Evolutionary conservation across 345 rosid genomes (phyloP), one percentile per base, ranked within the genome.

Genomic region (Arabidopsis suecica): DNA sequence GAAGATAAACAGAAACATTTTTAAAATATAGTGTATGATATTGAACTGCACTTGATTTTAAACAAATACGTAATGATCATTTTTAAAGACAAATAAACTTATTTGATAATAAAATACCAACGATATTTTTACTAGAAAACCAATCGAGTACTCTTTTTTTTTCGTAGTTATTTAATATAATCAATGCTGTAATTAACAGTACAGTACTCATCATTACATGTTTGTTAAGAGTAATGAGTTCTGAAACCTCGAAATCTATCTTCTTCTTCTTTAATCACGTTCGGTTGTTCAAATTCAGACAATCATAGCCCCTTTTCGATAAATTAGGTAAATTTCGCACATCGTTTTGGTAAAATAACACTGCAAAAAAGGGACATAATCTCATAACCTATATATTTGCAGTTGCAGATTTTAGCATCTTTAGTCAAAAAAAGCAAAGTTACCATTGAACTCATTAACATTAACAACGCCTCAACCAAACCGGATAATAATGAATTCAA

Each of bases 181-280:
- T 12, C 8, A 73, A 7, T 33, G 48, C 20, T 20, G 34, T 9
- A 16, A 5, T 5, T 28, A 66, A 57, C 22, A 44, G 23, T 36
- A 57, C 11, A 57, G 67, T 20, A 61, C 18, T 74, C 42, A 66
- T 74, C 72, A 65, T 65, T 50, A 75, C 73, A 59, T 75, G 51
- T 60, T 75, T 40, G 55, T 68, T 75, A 50, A 58, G 34, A 18
- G 68, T 41, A 25, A 68, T 75, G 79, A 59, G 68, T 67, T 75
- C 13, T 68, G 32, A 75, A 68, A 51, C 54, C 56, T 75, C 54
- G 38, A 68, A 51, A 38, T 18, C 33, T 37, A 47, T 37, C 44
- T 9, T 47, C 56, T 32, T 53, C 33, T 57, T 57, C 23, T 16
- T 40, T 61, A 50, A 20, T 51, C 79, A 68, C 28, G 79, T 16